Conservation (phyloP, 1,284 basidiomycete species). For the Cryptococcus floricola region DNA sequence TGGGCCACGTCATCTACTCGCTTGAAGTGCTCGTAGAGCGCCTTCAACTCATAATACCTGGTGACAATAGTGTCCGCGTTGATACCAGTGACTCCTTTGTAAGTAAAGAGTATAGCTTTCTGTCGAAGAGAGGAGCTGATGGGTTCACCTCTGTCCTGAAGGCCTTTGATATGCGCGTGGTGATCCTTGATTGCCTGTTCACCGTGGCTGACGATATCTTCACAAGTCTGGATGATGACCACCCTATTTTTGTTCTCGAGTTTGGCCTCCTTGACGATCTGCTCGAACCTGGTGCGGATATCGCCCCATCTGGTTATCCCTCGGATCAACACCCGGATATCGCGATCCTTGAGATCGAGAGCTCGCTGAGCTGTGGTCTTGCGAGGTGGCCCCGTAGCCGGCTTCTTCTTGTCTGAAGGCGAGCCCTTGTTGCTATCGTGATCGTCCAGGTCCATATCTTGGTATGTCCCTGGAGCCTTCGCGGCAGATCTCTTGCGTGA, state of each 20-base stretch:
- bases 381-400: constrained; percentile 33
- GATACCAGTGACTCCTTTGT: constrained; percentile 84
- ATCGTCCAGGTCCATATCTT: constrained; percentile 84
- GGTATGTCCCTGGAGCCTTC: constrained; percentile 65
- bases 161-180: constrained; percentile 70
- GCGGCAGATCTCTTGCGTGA: constrained; percentile 76
- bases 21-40: constrained; percentile 77
- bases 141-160: constrained; percentile 76
- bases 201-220: constrained; percentile 87
- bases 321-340: constrained; percentile 90
- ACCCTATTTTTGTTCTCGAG: constrained; percentile 90
- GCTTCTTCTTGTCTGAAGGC: constrained; percentile 43
- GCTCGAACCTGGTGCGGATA: constrained; percentile 87
- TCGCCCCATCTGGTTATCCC: constrained; percentile 98
- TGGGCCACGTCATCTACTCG: constrained; percentile 63
- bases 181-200: constrained; percentile 78
- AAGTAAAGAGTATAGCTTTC: constrained; percentile 90
- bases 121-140: constrained; percentile 51
- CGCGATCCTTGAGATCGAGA: constrained; percentile 94
- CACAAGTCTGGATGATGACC: constrained; percentile 84
- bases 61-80: constrained; percentile 96
- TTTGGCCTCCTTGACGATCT: constrained; percentile 89
- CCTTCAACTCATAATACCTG: constrained; percentile 81
- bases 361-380: constrained; percentile 79
- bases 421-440: constrained; percentile 54